Evolutionary conservation across 164 flowering plant genomes (phyloP).

Genomic region (Piper betle): DNA sequence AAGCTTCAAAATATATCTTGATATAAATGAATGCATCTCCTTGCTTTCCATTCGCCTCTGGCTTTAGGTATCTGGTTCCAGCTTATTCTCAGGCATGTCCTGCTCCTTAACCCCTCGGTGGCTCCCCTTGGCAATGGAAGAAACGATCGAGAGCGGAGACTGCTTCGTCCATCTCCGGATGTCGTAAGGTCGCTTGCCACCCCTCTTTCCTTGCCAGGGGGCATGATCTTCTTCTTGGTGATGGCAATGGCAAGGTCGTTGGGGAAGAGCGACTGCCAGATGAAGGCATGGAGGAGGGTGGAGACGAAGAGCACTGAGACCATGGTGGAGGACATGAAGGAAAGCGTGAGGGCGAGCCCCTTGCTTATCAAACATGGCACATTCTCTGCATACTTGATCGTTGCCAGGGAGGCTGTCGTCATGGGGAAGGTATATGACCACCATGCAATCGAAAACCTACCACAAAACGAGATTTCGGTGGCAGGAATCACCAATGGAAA

Average conservation of each 20-base stretch:
- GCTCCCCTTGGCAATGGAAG: conserved; percentile 26
- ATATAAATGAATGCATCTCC: background rate
- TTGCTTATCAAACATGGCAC: conserved; percentile 49
- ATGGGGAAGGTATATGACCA: conserved; percentile 99
- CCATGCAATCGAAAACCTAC: conserved; percentile 97
- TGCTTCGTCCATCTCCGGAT: conserved; percentile 78
- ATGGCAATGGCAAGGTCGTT: conserved; percentile 94
- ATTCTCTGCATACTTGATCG: conserved; percentile 80
- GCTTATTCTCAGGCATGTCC: background rate
- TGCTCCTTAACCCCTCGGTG: background rate
- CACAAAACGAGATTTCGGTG: background rate
- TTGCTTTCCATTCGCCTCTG: background rate
- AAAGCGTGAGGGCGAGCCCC: conserved; percentile 53
- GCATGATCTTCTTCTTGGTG: conserved; percentile 33
- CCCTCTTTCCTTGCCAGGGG: conserved; percentile 31
- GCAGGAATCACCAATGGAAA: background rate
- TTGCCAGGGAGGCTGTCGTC: conserved; percentile 91
- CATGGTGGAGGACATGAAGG: conserved; percentile 82
- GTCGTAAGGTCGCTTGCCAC: conserved; percentile 37
- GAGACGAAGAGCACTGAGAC: conserved; percentile 58
- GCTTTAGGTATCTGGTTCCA: background rate
- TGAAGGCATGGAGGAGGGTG: conserved; percentile 82
- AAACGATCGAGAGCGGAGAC: conserved; percentile 34
- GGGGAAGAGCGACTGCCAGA: conserved; percentile 78
- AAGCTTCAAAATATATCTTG: too few species aligned